Conservation (phyloP, 306 rosid species). For the Lathyrus sativus region DNA sequence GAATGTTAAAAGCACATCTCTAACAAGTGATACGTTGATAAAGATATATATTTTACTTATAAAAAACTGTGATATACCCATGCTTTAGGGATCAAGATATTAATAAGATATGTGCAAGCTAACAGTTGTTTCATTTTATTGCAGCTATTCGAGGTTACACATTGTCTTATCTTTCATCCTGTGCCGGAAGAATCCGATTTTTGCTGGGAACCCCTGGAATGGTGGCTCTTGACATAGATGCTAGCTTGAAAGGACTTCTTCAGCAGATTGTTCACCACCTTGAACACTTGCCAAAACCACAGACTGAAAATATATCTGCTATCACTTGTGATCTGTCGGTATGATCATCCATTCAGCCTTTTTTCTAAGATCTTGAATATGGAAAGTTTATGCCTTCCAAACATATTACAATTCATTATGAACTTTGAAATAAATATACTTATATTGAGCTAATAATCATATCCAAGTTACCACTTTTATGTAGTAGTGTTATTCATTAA, state of each 20-base stretch:
- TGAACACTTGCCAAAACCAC: slow-evolving; percentile 91
- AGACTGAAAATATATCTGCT: slow-evolving; percentile 90
- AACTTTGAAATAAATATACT: slow-evolving; percentile 16
- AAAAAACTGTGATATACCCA: slow-evolving; percentile 3
- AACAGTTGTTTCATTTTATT: slow-evolving; percentile 39
- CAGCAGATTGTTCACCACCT: slow-evolving; percentile 85
- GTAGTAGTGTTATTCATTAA: slow-evolving; percentile 32
- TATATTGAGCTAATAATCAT: slow-evolving; percentile 14
- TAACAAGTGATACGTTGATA: neutral
- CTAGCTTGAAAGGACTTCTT: slow-evolving; percentile 72
- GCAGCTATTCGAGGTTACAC: slow-evolving; percentile 99
- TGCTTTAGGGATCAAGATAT: neutral
- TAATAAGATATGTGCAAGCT: neutral
- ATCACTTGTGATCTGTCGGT: slow-evolving; percentile 85
- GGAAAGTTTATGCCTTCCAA: slow-evolving; percentile 23
- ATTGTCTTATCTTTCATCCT: slow-evolving; percentile 87
- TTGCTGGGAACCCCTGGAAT: slow-evolving; percentile 93
- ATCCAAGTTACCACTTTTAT: slow-evolving; percentile 23
- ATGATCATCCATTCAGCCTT: slow-evolving; percentile 41
- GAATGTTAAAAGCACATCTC: slow-evolving; percentile 32
- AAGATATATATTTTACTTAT: slow-evolving; percentile 7
- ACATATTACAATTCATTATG: slow-evolving; percentile 22
- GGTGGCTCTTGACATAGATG: slow-evolving; percentile 97
- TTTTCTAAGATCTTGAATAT: slow-evolving; percentile 24
- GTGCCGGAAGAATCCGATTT: slow-evolving; percentile 94